A percentile compares a stretch with the other conserved stretches of the same genome.
These are phyloP conservation scores for Leishmania braziliensis DNA, from an alignment of 208 protist genomes.

Conservation along the genomic window DNA sequence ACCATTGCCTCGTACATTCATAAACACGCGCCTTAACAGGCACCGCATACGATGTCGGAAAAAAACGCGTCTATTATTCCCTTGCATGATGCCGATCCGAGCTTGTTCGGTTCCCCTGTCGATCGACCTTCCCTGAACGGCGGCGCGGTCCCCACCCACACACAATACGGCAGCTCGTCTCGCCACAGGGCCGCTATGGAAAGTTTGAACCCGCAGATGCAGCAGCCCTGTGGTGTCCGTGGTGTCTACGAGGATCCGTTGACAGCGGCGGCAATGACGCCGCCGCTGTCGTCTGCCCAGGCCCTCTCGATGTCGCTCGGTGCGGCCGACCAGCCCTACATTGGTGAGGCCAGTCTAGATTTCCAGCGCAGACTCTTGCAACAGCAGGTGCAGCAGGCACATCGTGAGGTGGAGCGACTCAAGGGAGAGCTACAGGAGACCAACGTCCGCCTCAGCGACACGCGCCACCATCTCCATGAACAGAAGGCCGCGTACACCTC, in stretches of 20 bases:
- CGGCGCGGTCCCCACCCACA: background rate
- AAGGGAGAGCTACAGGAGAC: conserved; percentile 58
- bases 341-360: conserved; percentile 45
- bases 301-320: background rate
- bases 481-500: conserved; percentile 66
- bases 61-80: conserved; percentile 22
- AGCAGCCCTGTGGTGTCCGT: background rate
- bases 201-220: background rate
- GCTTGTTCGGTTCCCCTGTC: conserved; percentile 11
- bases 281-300: background rate
- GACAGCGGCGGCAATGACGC: background rate
- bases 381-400: conserved; percentile 58
- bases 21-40: background rate
- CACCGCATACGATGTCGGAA: background rate
- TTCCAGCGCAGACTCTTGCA: conserved; percentile 62
- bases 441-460: conserved; percentile 32
- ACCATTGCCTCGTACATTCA: background rate
- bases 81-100: conserved; percentile 27
- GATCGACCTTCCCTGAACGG: background rate
- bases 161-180: background rate
- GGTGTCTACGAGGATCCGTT: background rate
- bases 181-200: background rate
- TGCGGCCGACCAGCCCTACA: background rate
- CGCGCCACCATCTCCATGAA: conserved; percentile 55
- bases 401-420: conserved; percentile 53